Evolutionary conservation across 2,329 filamentous ascomycete genomes (phyloP).

Genomic region (Cryphonectria naterciae): DNA sequence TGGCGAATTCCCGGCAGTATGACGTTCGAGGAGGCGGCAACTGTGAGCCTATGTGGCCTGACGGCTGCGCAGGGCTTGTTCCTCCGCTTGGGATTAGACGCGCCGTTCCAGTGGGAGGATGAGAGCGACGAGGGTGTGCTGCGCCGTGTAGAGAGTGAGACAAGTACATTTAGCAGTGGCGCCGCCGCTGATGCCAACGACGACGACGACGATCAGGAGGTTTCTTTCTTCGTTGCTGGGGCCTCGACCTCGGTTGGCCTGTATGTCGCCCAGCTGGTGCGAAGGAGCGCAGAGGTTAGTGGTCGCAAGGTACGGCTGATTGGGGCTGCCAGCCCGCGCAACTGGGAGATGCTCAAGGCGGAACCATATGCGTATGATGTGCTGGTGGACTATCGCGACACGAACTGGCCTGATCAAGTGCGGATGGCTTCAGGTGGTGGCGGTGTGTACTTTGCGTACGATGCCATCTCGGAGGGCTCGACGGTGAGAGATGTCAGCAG

Average conservation of each 20-base stretch:
- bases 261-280: conserved; percentile 39
- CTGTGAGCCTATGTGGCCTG: conserved; percentile 46
- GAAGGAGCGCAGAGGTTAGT: conserved; percentile 12
- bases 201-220: background rate
- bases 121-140: conserved; percentile 23
- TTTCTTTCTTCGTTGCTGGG: conserved; percentile 38
- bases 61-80: conserved; percentile 49
- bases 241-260: conserved; percentile 41
- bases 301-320: conserved; percentile 34
- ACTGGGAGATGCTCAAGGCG: conserved; percentile 35
- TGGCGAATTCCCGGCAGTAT: conserved; percentile 42
- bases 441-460: conserved; percentile 43
- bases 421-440: conserved; percentile 30
- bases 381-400: conserved; percentile 45
- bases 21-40: conserved; percentile 43
- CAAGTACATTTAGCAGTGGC: too few relatives aligned
- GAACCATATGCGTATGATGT: conserved; percentile 43
- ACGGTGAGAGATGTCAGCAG: conserved; percentile 40
- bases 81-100: conserved; percentile 40
- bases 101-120: conserved; percentile 39
- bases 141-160: conserved; percentile 15
- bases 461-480: conserved; percentile 45
- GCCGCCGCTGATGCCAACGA: background rate
- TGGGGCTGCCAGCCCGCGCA: conserved; percentile 37
- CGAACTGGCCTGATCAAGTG: conserved; percentile 40